Percentiles rank a stretch among this genome's conserved stretches.
These are phyloP conservation scores for Pyrus betulifolia DNA, from an alignment of 306 rosid species.

Conservation along the genomic window DNA sequence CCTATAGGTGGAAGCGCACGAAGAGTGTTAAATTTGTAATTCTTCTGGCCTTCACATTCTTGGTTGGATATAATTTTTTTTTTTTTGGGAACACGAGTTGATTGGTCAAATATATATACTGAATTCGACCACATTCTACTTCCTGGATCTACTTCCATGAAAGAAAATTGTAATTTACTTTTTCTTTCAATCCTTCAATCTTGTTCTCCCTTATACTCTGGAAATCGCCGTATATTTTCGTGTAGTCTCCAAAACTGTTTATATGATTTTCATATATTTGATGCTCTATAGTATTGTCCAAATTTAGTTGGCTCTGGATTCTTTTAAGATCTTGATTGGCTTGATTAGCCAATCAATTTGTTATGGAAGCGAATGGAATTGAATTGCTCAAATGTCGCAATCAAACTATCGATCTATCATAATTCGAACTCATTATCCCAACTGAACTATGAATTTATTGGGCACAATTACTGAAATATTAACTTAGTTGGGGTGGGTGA, in stretches of 20 bases:
- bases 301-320: no score
- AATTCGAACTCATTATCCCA: no score
- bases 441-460: no score
- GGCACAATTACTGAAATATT: no score
- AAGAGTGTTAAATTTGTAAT: background rate
- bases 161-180: background rate
- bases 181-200: background rate
- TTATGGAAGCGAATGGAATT: no score
- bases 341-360: no score
- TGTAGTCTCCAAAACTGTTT: background rate
- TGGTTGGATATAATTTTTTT: background rate
- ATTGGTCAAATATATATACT: background rate
- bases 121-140: background rate
- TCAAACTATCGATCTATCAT: no score
- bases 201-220: background rate
- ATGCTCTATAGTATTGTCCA: no score
- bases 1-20: constrained; percentile 42
- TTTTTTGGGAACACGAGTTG: background rate
- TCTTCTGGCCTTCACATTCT: background rate
- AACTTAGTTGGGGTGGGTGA: no score
- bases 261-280: no score
- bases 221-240: background rate
- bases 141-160: background rate
- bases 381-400: no score
- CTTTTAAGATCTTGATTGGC: no score